Evolutionary conservation across 176 grass and related monocot species (phyloP).

Genomic region (Eragrostis nindensis): DNA sequence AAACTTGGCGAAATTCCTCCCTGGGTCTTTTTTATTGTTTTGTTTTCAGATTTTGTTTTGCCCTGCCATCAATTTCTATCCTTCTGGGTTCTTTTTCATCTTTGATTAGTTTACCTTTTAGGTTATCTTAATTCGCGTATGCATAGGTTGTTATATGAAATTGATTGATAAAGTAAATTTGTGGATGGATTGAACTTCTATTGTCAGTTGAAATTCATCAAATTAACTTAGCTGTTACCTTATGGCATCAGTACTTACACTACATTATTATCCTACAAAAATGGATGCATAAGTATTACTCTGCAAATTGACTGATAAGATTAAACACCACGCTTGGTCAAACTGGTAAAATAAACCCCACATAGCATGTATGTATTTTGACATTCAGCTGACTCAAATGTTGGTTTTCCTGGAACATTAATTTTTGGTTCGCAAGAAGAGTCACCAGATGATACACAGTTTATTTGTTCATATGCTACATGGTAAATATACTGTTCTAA

Average conservation of each 20-base stretch:
- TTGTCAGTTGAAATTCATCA: conserved; percentile 12
- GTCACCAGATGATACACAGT: background rate
- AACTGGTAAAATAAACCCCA: background rate
- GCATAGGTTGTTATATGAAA: background rate
- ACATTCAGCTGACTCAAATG: background rate
- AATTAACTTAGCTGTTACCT: background rate
- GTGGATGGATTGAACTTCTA: background rate
- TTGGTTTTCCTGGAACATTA: background rate
- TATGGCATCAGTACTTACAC: background rate
- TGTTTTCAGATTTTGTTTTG: background rate
- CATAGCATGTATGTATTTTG: conserved; percentile 21
- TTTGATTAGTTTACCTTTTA: conserved; percentile 2
- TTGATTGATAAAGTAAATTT: conserved; percentile 2
- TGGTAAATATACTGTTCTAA: background rate
- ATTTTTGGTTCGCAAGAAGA: background rate
- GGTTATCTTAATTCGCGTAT: background rate
- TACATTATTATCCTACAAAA: background rate
- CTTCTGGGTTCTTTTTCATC: background rate
- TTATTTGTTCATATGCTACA: conserved; percentile 17
- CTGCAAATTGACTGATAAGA: conserved; percentile 4
- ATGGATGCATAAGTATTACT: background rate
- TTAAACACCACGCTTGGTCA: background rate
- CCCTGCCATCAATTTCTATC: background rate
- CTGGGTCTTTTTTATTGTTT: background rate
- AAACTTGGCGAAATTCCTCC: background rate